Percentiles rank a stretch among this genome's conserved stretches.
phyloP scores from a whole-genome alignment of 1,284 basidiomycete species.

The Austropuccinia psidii region DNA sequence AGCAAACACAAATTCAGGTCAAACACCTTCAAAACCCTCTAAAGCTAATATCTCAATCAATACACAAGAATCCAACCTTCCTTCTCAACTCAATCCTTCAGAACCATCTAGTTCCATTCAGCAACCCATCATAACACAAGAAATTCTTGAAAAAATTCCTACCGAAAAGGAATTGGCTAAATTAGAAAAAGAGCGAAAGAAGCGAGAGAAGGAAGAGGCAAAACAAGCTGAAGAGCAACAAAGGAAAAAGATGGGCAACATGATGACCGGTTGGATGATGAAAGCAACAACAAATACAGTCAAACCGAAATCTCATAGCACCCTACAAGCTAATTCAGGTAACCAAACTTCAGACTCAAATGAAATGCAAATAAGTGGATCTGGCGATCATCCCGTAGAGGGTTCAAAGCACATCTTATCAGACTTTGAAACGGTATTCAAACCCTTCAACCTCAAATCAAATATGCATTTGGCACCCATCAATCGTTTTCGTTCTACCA shows the following conservation, averaged over 20 bases:
- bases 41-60: not conserved
- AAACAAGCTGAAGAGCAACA: constrained; percentile 50
- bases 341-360: not conserved
- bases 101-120: not conserved
- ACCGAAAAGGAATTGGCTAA: constrained; percentile 23
- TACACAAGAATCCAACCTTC: not conserved
- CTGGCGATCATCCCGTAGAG: not conserved
- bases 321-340: not conserved
- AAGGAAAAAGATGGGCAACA: constrained; percentile 54
- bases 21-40: not conserved
- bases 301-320: not conserved
- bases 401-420: constrained; percentile 42
- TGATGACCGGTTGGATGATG: constrained; percentile 13
- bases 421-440: constrained; percentile 67
- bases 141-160: not conserved
- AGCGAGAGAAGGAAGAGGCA: constrained; percentile 40
- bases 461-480: constrained; percentile 61
- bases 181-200: constrained; percentile 6
- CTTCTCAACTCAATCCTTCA: not conserved
- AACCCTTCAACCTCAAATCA: constrained; percentile 66
- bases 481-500: constrained; percentile 57
- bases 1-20: constrained; percentile 38
- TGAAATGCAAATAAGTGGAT: not conserved
- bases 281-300: not conserved
- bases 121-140: not conserved